phyloP scores from a whole-genome alignment of 2,329 filamentous ascomycete genomes.

The Nemania sp. region DNA sequence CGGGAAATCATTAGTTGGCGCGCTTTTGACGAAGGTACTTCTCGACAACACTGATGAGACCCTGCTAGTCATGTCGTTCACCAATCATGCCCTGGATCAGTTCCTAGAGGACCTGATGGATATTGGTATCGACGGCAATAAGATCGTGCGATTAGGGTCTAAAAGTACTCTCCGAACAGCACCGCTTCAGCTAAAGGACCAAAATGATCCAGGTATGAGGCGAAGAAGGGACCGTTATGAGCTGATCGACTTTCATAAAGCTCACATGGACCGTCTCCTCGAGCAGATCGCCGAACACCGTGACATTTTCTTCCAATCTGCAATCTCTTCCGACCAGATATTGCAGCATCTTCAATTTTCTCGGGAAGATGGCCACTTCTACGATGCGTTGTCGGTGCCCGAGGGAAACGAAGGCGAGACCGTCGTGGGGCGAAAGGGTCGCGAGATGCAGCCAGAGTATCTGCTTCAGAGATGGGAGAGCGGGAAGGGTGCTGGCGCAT shows the following conservation, averaged over 20 bases:
- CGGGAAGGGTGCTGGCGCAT: conserved; percentile 52
- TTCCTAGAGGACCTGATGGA: conserved; percentile 67
- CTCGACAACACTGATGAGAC: conserved; percentile 52
- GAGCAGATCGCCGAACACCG: conserved; percentile 25
- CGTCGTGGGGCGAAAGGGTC: conserved; percentile 52
- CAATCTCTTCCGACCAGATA: conserved; percentile 24
- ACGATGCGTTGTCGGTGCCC: conserved; percentile 61
- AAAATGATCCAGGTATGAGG: conserved; percentile 27
- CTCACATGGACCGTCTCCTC: conserved; percentile 33
- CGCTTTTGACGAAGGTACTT: conserved; percentile 62
- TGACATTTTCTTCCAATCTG: conserved; percentile 17
- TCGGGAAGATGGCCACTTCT: conserved; percentile 54
- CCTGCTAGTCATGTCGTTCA: conserved; percentile 69
- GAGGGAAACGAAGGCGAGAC: conserved; percentile 50
- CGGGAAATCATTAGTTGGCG: conserved; percentile 76
- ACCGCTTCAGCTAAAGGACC: conserved; percentile 41
- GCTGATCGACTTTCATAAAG: conserved; percentile 44
- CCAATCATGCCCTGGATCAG: conserved; percentile 69
- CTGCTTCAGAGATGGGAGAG: conserved; percentile 58
- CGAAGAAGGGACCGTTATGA: conserved; percentile 20
- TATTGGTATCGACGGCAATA: conserved; percentile 54
- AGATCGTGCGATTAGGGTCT: conserved; percentile 66
- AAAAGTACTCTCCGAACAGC: conserved; percentile 58
- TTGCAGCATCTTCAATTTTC: conserved; percentile 54
- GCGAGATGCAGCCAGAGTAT: conserved; percentile 50